phyloP scores from a whole-genome alignment of 2,329 filamentous ascomycete genomes.

The Hypomyces perniciosus region DNA sequence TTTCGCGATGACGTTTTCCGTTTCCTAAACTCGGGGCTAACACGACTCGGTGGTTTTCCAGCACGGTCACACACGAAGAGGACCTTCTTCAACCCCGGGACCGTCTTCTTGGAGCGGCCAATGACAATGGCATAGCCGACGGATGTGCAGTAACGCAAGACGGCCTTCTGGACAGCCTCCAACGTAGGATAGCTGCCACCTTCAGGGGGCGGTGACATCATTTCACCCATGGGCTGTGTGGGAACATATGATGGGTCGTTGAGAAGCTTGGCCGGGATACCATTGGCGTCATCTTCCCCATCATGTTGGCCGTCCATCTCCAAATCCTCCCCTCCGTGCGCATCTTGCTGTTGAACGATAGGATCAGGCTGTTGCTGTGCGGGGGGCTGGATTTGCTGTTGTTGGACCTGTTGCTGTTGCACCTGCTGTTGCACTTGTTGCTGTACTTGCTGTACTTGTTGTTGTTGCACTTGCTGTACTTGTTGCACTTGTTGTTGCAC shows the following conservation, averaged over 20 bases:
- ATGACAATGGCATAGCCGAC: slow-evolving; percentile 65
- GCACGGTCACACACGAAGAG: slow-evolving; percentile 62
- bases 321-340: slow-evolving; percentile 43
- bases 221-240: slow-evolving; percentile 48
- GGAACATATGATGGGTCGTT: slow-evolving; percentile 47
- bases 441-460: slow-evolving; percentile 21
- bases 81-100: slow-evolving; percentile 61
- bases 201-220: slow-evolving; percentile 59
- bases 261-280: slow-evolving; percentile 41
- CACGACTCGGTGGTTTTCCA: slow-evolving; percentile 55
- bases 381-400: slow-evolving; percentile 24
- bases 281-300: slow-evolving; percentile 38
- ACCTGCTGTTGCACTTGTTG: slow-evolving; percentile 21
- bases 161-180: slow-evolving; percentile 58
- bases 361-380: slow-evolving; percentile 30
- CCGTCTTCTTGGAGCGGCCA: slow-evolving; percentile 61
- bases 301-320: slow-evolving; percentile 47
- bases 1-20: slow-evolving; percentile 63
- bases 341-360: slow-evolving; percentile 34
- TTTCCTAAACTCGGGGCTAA: slow-evolving; percentile 59
- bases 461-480: slow-evolving; percentile 18
- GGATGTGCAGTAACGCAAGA: slow-evolving; percentile 59
- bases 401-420: slow-evolving; percentile 21
- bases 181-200: slow-evolving; percentile 59
- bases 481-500: slow-evolving; percentile 19